Base-by-base conservation (phyloP, 371 early-diverging fungal species). In the Syncephalastrum monosporum region DNA sequence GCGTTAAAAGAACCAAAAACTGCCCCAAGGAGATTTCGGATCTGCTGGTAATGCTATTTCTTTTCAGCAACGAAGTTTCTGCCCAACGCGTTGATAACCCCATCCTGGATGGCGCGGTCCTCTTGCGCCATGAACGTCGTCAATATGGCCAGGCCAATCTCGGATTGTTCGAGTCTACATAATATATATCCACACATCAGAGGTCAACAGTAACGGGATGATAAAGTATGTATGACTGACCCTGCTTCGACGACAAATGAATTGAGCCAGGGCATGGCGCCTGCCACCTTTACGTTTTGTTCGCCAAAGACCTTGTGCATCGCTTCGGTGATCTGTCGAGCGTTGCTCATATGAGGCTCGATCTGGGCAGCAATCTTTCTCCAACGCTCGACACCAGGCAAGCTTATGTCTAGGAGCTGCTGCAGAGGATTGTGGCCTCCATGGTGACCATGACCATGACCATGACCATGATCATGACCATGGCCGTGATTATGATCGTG, bases 41-140 rank as follows among this genome's bases (percentile, higher is more conserved):
- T 21, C 2, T 2, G 21, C 21, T 21, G 21, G 21, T 21, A 33
- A 10, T 33, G 8, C 38, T 33, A 33, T 33, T 46, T n/a, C 33
- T 55, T 55, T 15, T 55, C 56, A 7, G 45, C 47, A 6, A 55
- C 33, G 29, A 47, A 47, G 17, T 47, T 27, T 3, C 33, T 45
- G 25, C 56, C 56, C 7, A 55, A 3, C 1, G 41, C 47, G 8
- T 47, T 43, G n/a, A 56, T 33, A 19, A 16, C 19, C 21, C 25
- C 25, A 23, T 56, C 25, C 19, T 43, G 47, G 19, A 56, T 42
- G 5, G 57, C 57, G 0, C 25, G 6, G 33, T 25, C 41, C 24
- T 56, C 57, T 27, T 56, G 57, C 7, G 41, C 42, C 57, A 56
- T 56, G 21, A 49, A 49, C 17, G 41, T 42, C 16, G 47, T 29